phyloP scores from a whole-genome alignment of 345 rosid genomes.

The Aquilaria yunnanensis region DNA sequence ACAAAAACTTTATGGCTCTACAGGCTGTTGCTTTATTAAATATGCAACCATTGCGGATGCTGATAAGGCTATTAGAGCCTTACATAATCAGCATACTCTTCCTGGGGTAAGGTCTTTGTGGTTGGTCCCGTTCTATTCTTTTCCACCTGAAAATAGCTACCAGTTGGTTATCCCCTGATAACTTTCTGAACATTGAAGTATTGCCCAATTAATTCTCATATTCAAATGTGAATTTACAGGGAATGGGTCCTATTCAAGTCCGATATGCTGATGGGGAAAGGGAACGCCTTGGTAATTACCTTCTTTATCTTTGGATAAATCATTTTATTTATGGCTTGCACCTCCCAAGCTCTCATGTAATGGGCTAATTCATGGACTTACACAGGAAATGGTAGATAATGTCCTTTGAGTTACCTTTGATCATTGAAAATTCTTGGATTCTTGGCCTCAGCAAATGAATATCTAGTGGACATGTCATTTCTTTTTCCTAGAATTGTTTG shows the following conservation, averaged over 20 bases:
- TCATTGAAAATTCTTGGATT: no score
- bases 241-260: slow-evolving; percentile 91
- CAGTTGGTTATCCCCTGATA: slow-evolving; percentile 11
- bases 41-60: slow-evolving; percentile 91
- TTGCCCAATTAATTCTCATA: slow-evolving; percentile 12
- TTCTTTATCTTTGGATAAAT: neutral
- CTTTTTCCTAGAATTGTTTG: no score
- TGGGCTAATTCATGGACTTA: no score
- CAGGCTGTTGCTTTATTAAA: slow-evolving; percentile 99
- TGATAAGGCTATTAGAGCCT: slow-evolving; percentile 91
- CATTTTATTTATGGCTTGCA: no score
- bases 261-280: slow-evolving; percentile 99
- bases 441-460: no score
- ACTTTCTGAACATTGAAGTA: no score
- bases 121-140: neutral
- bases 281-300: slow-evolving; percentile 83
- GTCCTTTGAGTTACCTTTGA: no score
- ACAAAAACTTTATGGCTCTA: slow-evolving; percentile 37
- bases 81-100: slow-evolving; percentile 85
- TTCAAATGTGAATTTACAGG: slow-evolving; percentile 43
- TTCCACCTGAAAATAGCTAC: neutral
- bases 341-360: no score
- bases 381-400: no score
- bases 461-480: no score
- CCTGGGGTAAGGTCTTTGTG: slow-evolving; percentile 69